These are phyloP conservation scores for Glycine latifolia DNA, from an alignment of 306 rosid species.

Conservation along the genomic window DNA sequence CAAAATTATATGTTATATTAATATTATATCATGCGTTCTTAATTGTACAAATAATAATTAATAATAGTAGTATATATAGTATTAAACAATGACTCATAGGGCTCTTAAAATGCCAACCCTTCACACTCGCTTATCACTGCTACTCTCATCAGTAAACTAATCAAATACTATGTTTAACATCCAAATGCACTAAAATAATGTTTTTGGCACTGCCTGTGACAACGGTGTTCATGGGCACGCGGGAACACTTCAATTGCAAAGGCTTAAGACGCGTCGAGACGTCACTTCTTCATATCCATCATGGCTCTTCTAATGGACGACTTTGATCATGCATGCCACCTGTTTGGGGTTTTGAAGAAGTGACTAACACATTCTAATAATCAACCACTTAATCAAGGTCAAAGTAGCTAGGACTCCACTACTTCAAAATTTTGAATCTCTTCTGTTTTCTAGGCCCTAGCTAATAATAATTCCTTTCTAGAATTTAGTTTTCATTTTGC, in stretches of 20 bases:
- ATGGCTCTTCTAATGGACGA: slow-evolving; percentile 38
- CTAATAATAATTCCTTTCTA: not conserved
- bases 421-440: slow-evolving; percentile 37
- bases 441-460: too few species aligned
- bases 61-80: not conserved
- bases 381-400: slow-evolving; percentile 45
- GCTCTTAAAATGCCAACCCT: slow-evolving; percentile 57
- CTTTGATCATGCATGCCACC: slow-evolving; percentile 49
- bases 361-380: slow-evolving; percentile 48
- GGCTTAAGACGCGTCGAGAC: slow-evolving; percentile 39
- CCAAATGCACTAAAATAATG: slow-evolving; percentile 37
- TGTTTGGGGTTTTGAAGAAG: slow-evolving; percentile 41
- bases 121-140: slow-evolving; percentile 57
- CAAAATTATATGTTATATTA: not conserved
- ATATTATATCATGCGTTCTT: slow-evolving; percentile 12
- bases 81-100: slow-evolving; percentile 38
- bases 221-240: slow-evolving; percentile 54
- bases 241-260: slow-evolving; percentile 41
- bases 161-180: slow-evolving; percentile 32
- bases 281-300: slow-evolving; percentile 43
- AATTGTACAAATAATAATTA: not conserved
- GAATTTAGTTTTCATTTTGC: slow-evolving; percentile 14
- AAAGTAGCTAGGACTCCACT: slow-evolving; percentile 53
- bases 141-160: slow-evolving; percentile 51
- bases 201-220: slow-evolving; percentile 41